Evolutionary conservation across 208 protist species (phyloP).

Genomic region (Acanthamoeba culbertsoni): DNA sequence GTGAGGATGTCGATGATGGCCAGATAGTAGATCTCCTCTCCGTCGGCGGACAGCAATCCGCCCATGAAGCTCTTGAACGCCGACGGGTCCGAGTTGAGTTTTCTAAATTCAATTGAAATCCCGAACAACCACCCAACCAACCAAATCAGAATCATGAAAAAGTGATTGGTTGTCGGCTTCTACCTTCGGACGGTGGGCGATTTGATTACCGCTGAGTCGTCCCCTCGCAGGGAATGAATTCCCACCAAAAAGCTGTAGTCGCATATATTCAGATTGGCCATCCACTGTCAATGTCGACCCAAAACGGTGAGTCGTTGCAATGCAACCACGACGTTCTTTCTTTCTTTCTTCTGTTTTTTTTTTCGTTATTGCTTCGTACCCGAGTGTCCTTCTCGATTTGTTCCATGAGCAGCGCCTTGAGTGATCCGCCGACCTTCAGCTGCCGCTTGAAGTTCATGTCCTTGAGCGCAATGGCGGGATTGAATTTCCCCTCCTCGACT

Average conservation of each 20-base stretch:
- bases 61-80: slow-evolving; percentile 45
- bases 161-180: too few species aligned
- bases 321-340: too few species aligned
- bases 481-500: slow-evolving; percentile 39
- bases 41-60: not conserved
- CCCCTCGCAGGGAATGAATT: not conserved
- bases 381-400: slow-evolving; percentile 65
- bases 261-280: slow-evolving; percentile 54
- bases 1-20: slow-evolving; percentile 56
- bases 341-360: too few species aligned
- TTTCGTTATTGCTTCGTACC: too few species aligned
- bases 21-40: slow-evolving; percentile 55
- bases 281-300: not conserved
- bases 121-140: too few species aligned
- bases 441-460: slow-evolving; percentile 65
- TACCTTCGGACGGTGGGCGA: not conserved
- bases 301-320: not conserved
- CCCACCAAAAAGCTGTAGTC: slow-evolving; percentile 63
- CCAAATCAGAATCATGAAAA: not conserved
- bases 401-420: slow-evolving; percentile 60
- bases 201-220: not conserved
- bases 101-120: too few species aligned
- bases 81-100: slow-evolving; percentile 9
- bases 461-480: slow-evolving; percentile 55
- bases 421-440: not conserved